Evolutionary conservation across 495 filamentous ascomycete genomes (phyloP), one percentile per base, ranked within the genome.

Genomic region (Chaetomidium leptoderma): DNA sequence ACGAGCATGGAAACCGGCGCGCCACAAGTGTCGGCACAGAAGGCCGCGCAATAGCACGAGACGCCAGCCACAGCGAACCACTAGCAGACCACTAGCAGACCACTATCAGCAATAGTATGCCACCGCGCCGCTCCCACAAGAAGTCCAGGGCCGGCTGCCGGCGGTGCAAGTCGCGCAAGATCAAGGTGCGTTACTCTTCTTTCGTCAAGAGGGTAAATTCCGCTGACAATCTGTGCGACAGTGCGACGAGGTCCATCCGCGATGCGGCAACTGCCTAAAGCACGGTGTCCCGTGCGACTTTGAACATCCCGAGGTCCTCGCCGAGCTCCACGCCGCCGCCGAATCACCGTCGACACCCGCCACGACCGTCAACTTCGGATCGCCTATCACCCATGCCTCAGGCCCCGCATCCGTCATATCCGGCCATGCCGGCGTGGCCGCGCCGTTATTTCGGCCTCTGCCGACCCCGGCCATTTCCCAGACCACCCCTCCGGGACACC

Each of bases 221-320:
- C 42, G 35, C 44, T 21, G 6, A 37, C 19, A 16, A 13, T 40
- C 10, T 16, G 16, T 40, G 42, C 44, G 48, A 47, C 67, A 84
- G 79, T 86, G 83, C 70, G 83, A 86, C 64, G 83, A 85, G 63
- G 71, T 82, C 8, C 82, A 85, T 68, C 83, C 83, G 0, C 63
- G 74, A 16, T 86, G 83, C 58, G 78, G 81, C 39, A 84, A 85
- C 64, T 86, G 83, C 69, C 65, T 76, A 29, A 86, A 84, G 58
- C 83, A 86, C 70, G 83, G 80, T 39, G 83, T 86, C 14, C 62
- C 70, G 19, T 86, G 83, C 67, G 83, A 86, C 62, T 86, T 85
- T 58, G 78, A 83, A 47, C 66, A 72, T 46, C 75, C 76, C 52
- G 63, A 70, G 46, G 53, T 76, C 57, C 57, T 68, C 50, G 70